These are phyloP conservation scores for Lyophyllum semitale DNA, from an alignment of 768 basidiomycete species.

Conservation along the genomic window DNA sequence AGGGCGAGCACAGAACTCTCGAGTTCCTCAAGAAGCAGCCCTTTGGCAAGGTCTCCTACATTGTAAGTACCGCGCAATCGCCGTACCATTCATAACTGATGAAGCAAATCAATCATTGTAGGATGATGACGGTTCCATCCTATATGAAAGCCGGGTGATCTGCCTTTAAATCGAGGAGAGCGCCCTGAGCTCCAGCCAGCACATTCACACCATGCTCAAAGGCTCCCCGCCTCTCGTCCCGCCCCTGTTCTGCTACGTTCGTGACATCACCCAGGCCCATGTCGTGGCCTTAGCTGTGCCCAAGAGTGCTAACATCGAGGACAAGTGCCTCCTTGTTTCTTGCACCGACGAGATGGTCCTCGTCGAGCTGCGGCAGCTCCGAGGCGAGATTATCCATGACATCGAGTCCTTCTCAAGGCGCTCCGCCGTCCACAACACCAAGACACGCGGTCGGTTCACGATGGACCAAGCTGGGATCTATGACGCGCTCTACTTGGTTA, in stretches of 20 bases:
- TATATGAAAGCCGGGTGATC: too few relatives aligned
- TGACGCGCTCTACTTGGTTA: slow-evolving; percentile 85
- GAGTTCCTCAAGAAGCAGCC: too few relatives aligned
- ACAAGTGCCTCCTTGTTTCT: slow-evolving; percentile 31
- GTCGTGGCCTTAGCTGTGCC: slow-evolving; percentile 27
- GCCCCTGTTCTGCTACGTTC: slow-evolving; percentile 29
- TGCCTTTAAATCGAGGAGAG: too few relatives aligned
- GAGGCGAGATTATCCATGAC: slow-evolving; percentile 86
- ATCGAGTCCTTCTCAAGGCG: slow-evolving; percentile 96
- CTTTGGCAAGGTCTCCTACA: too few relatives aligned
- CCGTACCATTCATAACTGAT: too few relatives aligned
- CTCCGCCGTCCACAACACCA: slow-evolving; percentile 84
- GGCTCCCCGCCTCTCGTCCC: slow-evolving; percentile 20
- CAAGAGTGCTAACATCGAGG: slow-evolving; percentile 20
- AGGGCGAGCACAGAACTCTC: too few relatives aligned
- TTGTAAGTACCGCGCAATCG: too few relatives aligned
- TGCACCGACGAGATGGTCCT: slow-evolving; percentile 89
- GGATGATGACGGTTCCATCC: too few relatives aligned
- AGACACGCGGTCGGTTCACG: slow-evolving; percentile 73
- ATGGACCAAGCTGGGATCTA: slow-evolving; percentile 94
- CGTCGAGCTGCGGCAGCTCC: slow-evolving; percentile 80
- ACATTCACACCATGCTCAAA: slow-evolving; percentile 26
- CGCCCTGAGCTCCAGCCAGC: slow-evolving; percentile 24
- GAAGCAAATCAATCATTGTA: too few relatives aligned
- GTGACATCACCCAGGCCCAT: slow-evolving; percentile 33